Percentiles rank a stretch among this genome's conserved stretches.
Evolutionary conservation across 208 protist genomes (phyloP).

Genomic region (Trypanosoma theileri): DNA sequence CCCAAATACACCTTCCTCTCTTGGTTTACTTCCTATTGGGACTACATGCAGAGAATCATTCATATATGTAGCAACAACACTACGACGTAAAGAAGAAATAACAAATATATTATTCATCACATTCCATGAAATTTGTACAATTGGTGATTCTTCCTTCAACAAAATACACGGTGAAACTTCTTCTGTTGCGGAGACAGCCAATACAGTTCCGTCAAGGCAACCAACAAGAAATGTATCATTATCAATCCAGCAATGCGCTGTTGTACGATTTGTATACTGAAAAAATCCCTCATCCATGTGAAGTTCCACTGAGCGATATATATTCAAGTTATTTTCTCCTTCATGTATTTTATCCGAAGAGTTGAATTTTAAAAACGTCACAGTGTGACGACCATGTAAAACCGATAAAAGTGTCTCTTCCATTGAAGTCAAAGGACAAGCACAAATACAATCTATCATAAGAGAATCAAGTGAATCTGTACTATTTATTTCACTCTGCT

Average conservation of each 20-base stretch:
- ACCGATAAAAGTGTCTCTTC: slow-evolving; percentile 3
- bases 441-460: slow-evolving; percentile 8
- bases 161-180: not conserved
- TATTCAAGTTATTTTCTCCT: too few species aligned
- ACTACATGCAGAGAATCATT: not conserved
- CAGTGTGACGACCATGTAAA: not conserved
- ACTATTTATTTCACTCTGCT: too few species aligned
- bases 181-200: slow-evolving; percentile 7
- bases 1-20: slow-evolving; percentile 20
- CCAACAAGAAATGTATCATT: slow-evolving; percentile 17
- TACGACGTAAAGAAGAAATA: slow-evolving; percentile 15
- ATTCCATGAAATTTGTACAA: slow-evolving; percentile 9
- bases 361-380: slow-evolving; percentile 5
- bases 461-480: not conserved
- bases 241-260: slow-evolving; percentile 24
- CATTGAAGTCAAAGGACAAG: not conserved
- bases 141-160: slow-evolving; percentile 10
- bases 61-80: not conserved
- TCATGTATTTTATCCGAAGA: too few species aligned
- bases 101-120: not conserved
- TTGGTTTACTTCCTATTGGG: slow-evolving; percentile 11
- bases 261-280: slow-evolving; percentile 14
- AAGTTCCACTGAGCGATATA: too few species aligned
- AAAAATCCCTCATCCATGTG: too few species aligned
- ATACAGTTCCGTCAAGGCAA: slow-evolving; percentile 14